phyloP scores from a whole-genome alignment of 78 protist genomes.

The Dictyostelium purpureum region DNA sequence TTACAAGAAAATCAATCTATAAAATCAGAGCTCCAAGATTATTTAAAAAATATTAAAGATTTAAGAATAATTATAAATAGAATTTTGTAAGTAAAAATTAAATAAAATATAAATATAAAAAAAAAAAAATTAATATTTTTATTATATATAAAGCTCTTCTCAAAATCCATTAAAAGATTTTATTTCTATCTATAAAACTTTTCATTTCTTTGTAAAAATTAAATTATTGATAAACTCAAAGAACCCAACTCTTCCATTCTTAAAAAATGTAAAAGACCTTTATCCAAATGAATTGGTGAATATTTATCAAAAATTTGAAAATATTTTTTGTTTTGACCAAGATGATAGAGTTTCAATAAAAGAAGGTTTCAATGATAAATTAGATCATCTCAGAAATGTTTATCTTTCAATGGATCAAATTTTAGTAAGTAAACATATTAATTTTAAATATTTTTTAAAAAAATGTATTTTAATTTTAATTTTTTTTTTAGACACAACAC shows the following conservation, averaged over 20 bases:
- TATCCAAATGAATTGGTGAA: background rate
- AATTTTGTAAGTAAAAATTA: background rate
- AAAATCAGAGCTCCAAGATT: background rate
- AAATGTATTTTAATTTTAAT: background rate
- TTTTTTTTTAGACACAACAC: too few relatives aligned
- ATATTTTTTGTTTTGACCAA: conserved; percentile 5
- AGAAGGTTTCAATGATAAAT: conserved; percentile 41
- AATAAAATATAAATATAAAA: background rate
- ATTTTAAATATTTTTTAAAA: background rate
- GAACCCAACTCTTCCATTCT: background rate
- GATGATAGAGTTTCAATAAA: background rate
- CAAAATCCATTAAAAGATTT: conserved; percentile 35
- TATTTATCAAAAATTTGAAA: background rate
- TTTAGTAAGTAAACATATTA: too few relatives aligned
- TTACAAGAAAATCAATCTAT: background rate
- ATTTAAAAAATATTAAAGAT: conserved; percentile 31
- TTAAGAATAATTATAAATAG: conserved; percentile 30
- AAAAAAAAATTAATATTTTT: background rate
- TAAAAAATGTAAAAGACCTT: background rate
- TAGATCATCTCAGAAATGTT: conserved; percentile 37
- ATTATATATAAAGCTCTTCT: background rate
- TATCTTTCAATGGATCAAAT: conserved; percentile 23
- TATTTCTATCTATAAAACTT: conserved; percentile 3
- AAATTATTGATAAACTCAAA: background rate
- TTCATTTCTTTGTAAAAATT: conserved; percentile 14